A percentile compares a stretch with the other conserved stretches of the same genome.
Evolutionary conservation across 1,139 yeast genomes (phyloP).

Genomic region (Candida tropicalis): DNA sequence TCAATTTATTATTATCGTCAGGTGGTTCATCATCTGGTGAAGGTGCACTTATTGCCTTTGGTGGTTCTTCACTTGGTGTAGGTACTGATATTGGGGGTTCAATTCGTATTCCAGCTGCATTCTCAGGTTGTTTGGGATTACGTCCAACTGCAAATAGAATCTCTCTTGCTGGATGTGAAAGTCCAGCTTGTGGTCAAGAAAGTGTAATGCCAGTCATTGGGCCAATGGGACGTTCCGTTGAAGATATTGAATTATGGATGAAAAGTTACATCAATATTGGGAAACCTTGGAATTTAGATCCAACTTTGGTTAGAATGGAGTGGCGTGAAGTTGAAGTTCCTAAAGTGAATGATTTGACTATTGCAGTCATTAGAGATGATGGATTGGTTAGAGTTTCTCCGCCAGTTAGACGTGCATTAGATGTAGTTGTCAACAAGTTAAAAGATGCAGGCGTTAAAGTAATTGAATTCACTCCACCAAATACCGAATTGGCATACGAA

Average conservation of each 20-base stretch:
- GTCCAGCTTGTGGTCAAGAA: slow-evolving; percentile 59
- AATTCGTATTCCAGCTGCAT: slow-evolving; percentile 76
- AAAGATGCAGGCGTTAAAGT: slow-evolving; percentile 34
- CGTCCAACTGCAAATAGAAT: slow-evolving; percentile 70
- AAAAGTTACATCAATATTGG: slow-evolving; percentile 59
- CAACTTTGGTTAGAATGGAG: slow-evolving; percentile 54
- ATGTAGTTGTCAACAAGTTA: slow-evolving; percentile 30
- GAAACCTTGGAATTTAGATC: slow-evolving; percentile 71
- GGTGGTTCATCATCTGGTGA: slow-evolving; percentile 82
- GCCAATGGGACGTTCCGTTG: slow-evolving; percentile 62
- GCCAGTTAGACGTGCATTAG: slow-evolving; percentile 50
- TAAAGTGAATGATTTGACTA: slow-evolving; percentile 36
- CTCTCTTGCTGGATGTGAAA: slow-evolving; percentile 44
- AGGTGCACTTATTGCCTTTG: slow-evolving; percentile 67
- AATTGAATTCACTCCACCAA: slow-evolving; percentile 53
- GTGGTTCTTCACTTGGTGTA: slow-evolving; percentile 66
- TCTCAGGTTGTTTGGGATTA: slow-evolving; percentile 65
- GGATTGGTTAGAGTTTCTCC: slow-evolving; percentile 50
- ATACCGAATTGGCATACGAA: slow-evolving; percentile 52
- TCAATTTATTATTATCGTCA: slow-evolving; percentile 41
- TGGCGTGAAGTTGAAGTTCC: slow-evolving; percentile 61
- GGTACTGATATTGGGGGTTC: slow-evolving; percentile 85
- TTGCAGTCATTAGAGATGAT: slow-evolving; percentile 45
- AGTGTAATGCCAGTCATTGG: slow-evolving; percentile 63
- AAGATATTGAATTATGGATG: slow-evolving; percentile 66